Conservation (phyloP, 805 yeast species). For the Candida orba region DNA sequence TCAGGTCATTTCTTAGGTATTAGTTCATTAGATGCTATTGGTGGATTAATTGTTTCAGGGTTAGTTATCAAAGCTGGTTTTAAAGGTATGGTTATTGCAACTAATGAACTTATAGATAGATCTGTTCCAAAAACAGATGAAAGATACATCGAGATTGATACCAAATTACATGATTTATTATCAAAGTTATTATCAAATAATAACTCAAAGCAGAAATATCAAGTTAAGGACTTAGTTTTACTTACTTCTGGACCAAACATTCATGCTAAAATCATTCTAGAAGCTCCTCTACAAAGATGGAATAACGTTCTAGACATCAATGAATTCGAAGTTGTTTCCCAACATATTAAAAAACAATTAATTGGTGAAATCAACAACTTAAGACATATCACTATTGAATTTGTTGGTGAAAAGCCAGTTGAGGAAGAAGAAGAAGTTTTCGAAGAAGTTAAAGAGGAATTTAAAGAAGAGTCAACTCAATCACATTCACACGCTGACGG, state of each 20-base stretch:
- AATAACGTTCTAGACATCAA: constrained; percentile 33
- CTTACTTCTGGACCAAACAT: constrained; percentile 54
- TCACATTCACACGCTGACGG: constrained; percentile 23
- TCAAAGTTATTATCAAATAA: constrained; percentile 33
- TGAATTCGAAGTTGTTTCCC: constrained; percentile 36
- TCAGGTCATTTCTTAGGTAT: constrained; percentile 74
- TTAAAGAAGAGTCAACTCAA: constrained; percentile 10
- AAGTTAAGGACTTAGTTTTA: constrained; percentile 36
- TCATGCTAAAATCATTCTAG: constrained; percentile 28
- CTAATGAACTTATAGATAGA: constrained; percentile 72
- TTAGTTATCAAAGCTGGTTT: constrained; percentile 81
- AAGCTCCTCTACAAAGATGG: constrained; percentile 40
- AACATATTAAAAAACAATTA: constrained; percentile 29
- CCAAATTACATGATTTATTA: constrained; percentile 29
- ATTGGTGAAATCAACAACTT: constrained; percentile 34
- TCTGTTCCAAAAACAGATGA: constrained; percentile 48
- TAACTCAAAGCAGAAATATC: constrained; percentile 32
- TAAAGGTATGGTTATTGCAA: constrained; percentile 60
- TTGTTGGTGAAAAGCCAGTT: constrained; percentile 27
- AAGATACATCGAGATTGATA: constrained; percentile 37
- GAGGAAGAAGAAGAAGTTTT: constrained; percentile 20
- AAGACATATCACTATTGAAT: constrained; percentile 36
- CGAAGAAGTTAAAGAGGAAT: neutral
- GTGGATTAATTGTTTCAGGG: constrained; percentile 80
- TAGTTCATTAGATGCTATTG: constrained; percentile 85